These are phyloP conservation scores for Nosema muscidifuracis DNA, from an alignment of 371 early-diverging fungal species.

Conservation along the genomic window DNA sequence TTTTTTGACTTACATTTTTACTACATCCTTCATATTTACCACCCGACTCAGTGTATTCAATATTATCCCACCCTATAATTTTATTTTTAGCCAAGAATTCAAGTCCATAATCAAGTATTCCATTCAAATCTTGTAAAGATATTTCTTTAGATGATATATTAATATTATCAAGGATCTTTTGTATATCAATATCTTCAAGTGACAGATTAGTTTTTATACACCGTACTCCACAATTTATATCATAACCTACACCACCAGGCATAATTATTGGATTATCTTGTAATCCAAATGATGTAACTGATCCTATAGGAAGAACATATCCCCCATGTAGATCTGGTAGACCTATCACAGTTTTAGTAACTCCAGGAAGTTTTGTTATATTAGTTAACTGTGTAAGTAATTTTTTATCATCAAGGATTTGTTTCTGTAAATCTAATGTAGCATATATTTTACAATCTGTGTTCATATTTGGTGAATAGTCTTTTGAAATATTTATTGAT, in stretches of 20 bases:
- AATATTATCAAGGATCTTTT: constrained; percentile 20
- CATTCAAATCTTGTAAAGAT: constrained; percentile 10
- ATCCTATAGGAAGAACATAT: constrained; percentile 62
- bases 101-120: constrained; percentile 45
- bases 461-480: neutral
- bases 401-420: neutral
- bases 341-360: constrained; percentile 39
- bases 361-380: constrained; percentile 30
- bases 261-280: constrained; percentile 24
- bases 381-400: constrained; percentile 39
- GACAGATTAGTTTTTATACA: constrained; percentile 43
- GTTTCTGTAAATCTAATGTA: neutral
- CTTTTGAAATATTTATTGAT: neutral
- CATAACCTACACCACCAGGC: constrained; percentile 61
- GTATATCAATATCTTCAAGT: neutral
- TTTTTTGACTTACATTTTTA: constrained; percentile 47
- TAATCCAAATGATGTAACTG: constrained; percentile 52
- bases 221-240: constrained; percentile 64
- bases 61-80: constrained; percentile 43
- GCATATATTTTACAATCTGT: neutral
- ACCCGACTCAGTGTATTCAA: constrained; percentile 47
- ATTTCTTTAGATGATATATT: constrained; percentile 17
- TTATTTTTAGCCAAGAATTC: constrained; percentile 27
- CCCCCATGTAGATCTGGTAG: constrained; percentile 63
- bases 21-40: constrained; percentile 46